Base-by-base conservation (phyloP, 805 yeast genomes). In the Metschnikowia noctiluminum region DNA sequence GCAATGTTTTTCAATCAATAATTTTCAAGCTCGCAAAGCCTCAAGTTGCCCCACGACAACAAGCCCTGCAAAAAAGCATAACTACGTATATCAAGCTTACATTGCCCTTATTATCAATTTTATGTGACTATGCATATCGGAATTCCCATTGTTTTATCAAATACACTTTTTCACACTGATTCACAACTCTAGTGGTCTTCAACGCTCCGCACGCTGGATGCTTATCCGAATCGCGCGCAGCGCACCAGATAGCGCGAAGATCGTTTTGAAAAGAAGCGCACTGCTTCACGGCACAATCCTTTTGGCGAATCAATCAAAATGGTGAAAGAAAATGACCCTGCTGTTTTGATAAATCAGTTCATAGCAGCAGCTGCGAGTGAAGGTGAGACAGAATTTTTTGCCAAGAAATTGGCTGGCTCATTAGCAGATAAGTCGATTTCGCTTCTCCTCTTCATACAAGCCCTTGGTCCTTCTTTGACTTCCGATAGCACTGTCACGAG, bases 381-480 rank as follows among this genome's bases (percentile, higher is more conserved):
- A 3, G 68, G 65, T 8, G 59, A 60, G 12, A 43, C 44, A 4
- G 43, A 40, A 5, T 56, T 37, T 11, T 67, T 62, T 42, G 48
- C 66, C 3, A 41, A 42, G 2, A 57, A 62, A 39, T 53, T 71
- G 21, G 59, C 70, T 5, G 50, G 42, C 12, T 57, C 62, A 13
- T 48, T 72, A 26, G 51, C 52, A 21, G 12, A 49, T 6, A 51
- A 50, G 28, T 45, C 65, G 28, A 42, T 73, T 34, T 57, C 77
- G 3, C 64, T 84, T 26, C 64, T 85, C 13, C 78, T 77, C 41
- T 68, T 87, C 38, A 79, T 87, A 8, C 73, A 79, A 40, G 62
- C 71, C 1, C 67, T 87, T 28, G 89, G 88, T n/a, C 80, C 79
- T 28, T 71, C 76, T 42, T 68, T 87, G 28, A 82, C 87, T 1